A percentile compares a stretch with the other conserved stretches of the same genome.
phyloP scores from a whole-genome alignment of 225 moss, liverwort and hornwort genomes.

The Ulota crispa region DNA sequence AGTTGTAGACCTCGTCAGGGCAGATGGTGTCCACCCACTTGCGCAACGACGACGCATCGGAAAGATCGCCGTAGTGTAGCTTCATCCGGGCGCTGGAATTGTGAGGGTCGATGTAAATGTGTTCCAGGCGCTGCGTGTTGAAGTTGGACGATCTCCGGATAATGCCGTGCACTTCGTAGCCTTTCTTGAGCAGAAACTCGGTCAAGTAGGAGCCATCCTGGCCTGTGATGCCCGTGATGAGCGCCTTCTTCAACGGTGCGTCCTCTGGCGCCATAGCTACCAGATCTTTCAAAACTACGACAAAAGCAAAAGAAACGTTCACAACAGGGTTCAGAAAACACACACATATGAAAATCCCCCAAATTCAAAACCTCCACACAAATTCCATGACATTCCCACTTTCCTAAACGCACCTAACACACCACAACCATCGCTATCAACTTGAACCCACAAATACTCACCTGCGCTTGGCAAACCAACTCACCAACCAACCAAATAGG shows the following conservation, averaged over 20 bases:
- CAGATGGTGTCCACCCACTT: slow-evolving; percentile 91
- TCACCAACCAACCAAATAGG: neutral
- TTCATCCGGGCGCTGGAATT: slow-evolving; percentile 85
- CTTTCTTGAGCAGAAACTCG: slow-evolving; percentile 77
- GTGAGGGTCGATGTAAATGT: slow-evolving; percentile 91
- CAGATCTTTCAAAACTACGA: slow-evolving; percentile 36
- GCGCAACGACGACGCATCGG: slow-evolving; percentile 77
- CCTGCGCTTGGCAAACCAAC: neutral
- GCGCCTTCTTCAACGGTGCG: slow-evolving; percentile 62
- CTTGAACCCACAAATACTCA: neutral
- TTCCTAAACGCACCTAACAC: neutral
- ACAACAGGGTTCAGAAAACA: neutral
- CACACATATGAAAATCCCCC: neutral
- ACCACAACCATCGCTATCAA: neutral
- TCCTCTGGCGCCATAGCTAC: slow-evolving; percentile 46
- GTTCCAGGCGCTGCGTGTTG: slow-evolving; percentile 97
- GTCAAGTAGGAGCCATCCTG: slow-evolving; percentile 92
- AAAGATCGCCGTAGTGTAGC: slow-evolving; percentile 86
- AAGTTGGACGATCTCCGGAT: slow-evolving; percentile 88
- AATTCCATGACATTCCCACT: neutral
- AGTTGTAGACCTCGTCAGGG: slow-evolving; percentile 92
- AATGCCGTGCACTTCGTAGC: slow-evolving; percentile 88
- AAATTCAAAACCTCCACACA: neutral
- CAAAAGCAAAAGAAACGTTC: neutral
- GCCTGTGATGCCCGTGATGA: slow-evolving; percentile 85